Evolutionary conservation across 1,139 yeast genomes (phyloP), one percentile per base, ranked within the genome.

Genomic region (Blastobotrys ciferrii): DNA sequence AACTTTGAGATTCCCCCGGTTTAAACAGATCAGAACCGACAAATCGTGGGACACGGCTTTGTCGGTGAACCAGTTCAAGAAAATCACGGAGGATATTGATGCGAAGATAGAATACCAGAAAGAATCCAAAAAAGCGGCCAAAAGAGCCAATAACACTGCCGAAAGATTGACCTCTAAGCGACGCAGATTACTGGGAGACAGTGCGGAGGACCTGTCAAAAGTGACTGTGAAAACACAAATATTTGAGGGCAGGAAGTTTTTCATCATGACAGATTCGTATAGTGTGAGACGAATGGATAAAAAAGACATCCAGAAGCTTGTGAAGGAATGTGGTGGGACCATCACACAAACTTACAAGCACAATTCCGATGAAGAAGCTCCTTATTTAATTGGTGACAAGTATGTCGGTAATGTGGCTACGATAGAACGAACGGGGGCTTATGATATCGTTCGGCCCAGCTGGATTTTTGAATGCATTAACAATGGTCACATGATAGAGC

Each of bases 1-100:
- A 3, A 87, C 96, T 0, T 70, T 92, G 20, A 79, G 88, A 55
- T 85, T 86, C 57, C 86, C 92, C 0, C 82, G 88, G 62, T 85
- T 91, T 60, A 73, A 84, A 42, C 60, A 76, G 6, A 71, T 91
- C 1, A 66, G 98, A 43, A 74, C 75, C 1, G 97, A 92, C 62
- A 88, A 87, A 59, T 71, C 69, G 45, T 74, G 80, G 67, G 70
- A 69, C 13, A 79, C 78, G 13, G 75, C 86, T 33, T 71, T 84
- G 35, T 77, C 88, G 2, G 58, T 82, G 12, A 73, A 72, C 20
- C 88, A 84, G 35, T 59, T 71, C 32, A 32, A 56, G 23, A 45
- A 36, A 41, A 38, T 14, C n/a, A n/a, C 32, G 14, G n/a, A 14
- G 18, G 17, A 36, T 23, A 13, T 18, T 14, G 28, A 31, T 6